Conservation (phyloP, 441 rosid species). For the Pelargonium cotyledonis region DNA sequence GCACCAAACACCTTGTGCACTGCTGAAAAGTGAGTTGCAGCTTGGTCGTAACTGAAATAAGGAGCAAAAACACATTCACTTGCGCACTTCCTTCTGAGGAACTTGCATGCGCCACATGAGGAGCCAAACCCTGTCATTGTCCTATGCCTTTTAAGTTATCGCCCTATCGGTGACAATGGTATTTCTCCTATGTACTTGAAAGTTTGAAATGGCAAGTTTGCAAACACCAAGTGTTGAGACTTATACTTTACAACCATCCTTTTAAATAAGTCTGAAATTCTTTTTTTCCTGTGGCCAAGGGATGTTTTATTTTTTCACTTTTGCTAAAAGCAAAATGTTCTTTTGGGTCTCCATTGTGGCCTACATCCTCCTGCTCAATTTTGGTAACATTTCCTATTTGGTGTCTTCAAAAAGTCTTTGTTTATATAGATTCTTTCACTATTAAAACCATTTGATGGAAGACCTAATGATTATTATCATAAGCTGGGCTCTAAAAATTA, state of each 20-base stretch:
- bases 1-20: constrained; percentile 96
- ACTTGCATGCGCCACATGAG: constrained; percentile 97
- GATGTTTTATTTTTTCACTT: constrained; percentile 30
- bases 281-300: constrained; percentile 24
- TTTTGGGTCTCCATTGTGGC: constrained; percentile 63
- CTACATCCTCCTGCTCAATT: constrained; percentile 56
- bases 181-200: constrained; percentile 14
- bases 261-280: constrained; percentile 21
- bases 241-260: constrained; percentile 42
- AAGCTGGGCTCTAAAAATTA: constrained; percentile 40
- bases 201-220: constrained; percentile 23
- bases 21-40: constrained; percentile 71
- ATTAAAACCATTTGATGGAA: constrained; percentile 17
- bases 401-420: constrained; percentile 29
- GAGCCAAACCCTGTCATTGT: constrained; percentile 76
- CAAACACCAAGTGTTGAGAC: constrained; percentile 23
- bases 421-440: constrained; percentile 22
- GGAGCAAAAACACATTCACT: constrained; percentile 84
- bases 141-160: constrained; percentile 24
- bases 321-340: constrained; percentile 31
- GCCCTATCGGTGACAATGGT: constrained; percentile 9
- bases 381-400: constrained; percentile 39
- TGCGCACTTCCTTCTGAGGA: constrained; percentile 82
- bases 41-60: constrained; percentile 80
- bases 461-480: constrained; percentile 35